Conservation (phyloP, 2,329 filamentous ascomycete species). For the Paraphoma sp. region DNA sequence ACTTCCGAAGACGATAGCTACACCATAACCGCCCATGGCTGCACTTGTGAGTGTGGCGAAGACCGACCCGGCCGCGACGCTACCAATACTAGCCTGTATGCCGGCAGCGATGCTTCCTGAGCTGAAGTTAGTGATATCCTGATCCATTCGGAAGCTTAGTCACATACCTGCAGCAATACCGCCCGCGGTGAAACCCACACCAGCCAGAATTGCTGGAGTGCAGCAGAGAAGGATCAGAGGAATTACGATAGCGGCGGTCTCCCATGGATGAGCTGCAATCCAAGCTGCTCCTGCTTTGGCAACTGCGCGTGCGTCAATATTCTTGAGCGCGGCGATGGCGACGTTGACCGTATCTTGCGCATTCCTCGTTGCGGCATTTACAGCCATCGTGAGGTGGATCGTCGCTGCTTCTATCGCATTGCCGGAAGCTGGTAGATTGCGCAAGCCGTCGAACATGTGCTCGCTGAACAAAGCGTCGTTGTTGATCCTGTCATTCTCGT, state of each 20-base stretch:
- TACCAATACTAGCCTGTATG: conserved; percentile 28
- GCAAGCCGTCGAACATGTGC: too few relatives aligned
- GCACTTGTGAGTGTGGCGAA: conserved; percentile 35
- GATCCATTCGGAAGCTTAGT: neutral
- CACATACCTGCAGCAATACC: conserved; percentile 7
- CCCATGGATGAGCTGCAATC: conserved; percentile 9
- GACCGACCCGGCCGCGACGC: conserved; percentile 20
- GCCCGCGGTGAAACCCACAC: conserved; percentile 6
- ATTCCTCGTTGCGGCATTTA: neutral
- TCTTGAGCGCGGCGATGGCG: neutral
- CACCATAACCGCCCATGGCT: conserved; percentile 30
- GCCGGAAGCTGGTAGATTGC: neutral
- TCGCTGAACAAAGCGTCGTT: too few relatives aligned
- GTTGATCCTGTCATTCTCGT: too few relatives aligned
- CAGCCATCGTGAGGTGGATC: neutral
- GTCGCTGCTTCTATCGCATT: neutral
- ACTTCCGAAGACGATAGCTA: conserved; percentile 12
- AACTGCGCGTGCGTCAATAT: neutral
- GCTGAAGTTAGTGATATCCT: neutral
- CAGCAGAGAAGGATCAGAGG: conserved; percentile 2
- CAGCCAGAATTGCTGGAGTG: conserved; percentile 5
- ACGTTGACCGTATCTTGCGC: neutral
- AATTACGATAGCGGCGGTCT: conserved; percentile 6
- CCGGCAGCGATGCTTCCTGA: conserved; percentile 27
- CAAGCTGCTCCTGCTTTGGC: conserved; percentile 1